phyloP scores from a whole-genome alignment of 2,329 filamentous ascomycete species.

The Neopestalotiopsis rosae region DNA sequence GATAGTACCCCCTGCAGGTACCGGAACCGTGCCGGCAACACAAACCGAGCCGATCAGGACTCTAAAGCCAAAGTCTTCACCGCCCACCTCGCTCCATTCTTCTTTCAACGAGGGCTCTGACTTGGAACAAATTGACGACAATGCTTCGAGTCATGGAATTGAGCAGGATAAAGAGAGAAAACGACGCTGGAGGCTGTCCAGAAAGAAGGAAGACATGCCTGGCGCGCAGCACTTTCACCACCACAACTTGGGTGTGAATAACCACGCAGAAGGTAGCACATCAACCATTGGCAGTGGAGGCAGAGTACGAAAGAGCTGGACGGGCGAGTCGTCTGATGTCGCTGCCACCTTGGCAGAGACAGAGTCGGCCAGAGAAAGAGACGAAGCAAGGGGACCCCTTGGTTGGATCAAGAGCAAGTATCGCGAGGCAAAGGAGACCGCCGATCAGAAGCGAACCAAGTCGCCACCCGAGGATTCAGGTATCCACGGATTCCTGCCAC shows the following conservation, averaged over 20 bases:
- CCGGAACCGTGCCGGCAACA: constrained; percentile 37
- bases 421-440: constrained; percentile 62
- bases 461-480: constrained; percentile 54
- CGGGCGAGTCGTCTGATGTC: constrained; percentile 56
- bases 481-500: constrained; percentile 37
- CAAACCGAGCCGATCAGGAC: constrained; percentile 49
- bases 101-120: constrained; percentile 84
- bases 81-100: constrained; percentile 78
- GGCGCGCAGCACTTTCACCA: constrained; percentile 42
- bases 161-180: constrained; percentile 71
- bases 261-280: constrained; percentile 68
- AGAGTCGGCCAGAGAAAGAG: constrained; percentile 43
- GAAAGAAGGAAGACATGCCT: constrained; percentile 64
- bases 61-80: constrained; percentile 73
- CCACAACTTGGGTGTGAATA: constrained; percentile 62
- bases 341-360: constrained; percentile 44
- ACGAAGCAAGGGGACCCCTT: constrained; percentile 57
- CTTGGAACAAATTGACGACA: constrained; percentile 73
- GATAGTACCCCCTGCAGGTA: constrained; percentile 48
- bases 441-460: constrained; percentile 60
- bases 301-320: constrained; percentile 54
- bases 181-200: constrained; percentile 75
- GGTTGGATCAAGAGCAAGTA: constrained; percentile 67
- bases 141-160: constrained; percentile 33
- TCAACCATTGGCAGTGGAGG: constrained; percentile 70